phyloP scores from a whole-genome alignment of 768 basidiomycete species.

The Xanthoconium purpureum region DNA sequence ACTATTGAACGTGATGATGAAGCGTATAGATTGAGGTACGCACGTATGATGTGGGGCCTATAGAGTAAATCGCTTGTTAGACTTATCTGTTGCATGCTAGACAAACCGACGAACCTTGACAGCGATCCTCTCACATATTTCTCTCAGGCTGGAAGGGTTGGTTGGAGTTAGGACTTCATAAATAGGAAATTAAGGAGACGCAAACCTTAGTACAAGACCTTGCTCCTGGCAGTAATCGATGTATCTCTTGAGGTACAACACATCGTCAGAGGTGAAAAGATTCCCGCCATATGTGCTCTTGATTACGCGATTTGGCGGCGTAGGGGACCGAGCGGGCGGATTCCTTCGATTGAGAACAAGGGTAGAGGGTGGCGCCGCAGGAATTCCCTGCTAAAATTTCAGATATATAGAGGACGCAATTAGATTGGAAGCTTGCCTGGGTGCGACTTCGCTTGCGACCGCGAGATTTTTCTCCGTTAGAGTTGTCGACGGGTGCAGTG shows the following conservation, averaged over 20 bases:
- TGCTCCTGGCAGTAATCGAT: constrained; percentile 90
- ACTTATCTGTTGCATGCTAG: background rate
- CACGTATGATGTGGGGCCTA: constrained; percentile 90
- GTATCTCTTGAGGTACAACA: constrained; percentile 80
- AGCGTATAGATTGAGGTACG: constrained; percentile 14
- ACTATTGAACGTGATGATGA: background rate
- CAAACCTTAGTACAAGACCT: constrained; percentile 74
- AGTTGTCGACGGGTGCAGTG: constrained; percentile 20
- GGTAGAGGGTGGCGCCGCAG: constrained; percentile 63
- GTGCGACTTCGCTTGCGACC: constrained; percentile 69
- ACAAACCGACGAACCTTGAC: constrained; percentile 53
- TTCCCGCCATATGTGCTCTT: constrained; percentile 91
- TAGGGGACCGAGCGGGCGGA: constrained; percentile 75
- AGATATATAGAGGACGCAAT: background rate
- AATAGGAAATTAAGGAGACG: background rate
- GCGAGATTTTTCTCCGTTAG: constrained; percentile 45
- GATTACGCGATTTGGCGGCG: constrained; percentile 77
- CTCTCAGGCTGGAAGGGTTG: constrained; percentile 44
- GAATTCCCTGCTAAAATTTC: constrained; percentile 42
- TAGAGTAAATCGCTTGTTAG: constrained; percentile 1
- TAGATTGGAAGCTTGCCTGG: constrained; percentile 38
- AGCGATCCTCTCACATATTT: constrained; percentile 85
- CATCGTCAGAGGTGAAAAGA: constrained; percentile 80
- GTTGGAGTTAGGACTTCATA: constrained; percentile 30
- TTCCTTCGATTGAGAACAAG: constrained; percentile 64